Evolutionary conservation across 1,139 yeast genomes (phyloP).

Genomic region (Hemisphaericaspora lyxosophila): DNA sequence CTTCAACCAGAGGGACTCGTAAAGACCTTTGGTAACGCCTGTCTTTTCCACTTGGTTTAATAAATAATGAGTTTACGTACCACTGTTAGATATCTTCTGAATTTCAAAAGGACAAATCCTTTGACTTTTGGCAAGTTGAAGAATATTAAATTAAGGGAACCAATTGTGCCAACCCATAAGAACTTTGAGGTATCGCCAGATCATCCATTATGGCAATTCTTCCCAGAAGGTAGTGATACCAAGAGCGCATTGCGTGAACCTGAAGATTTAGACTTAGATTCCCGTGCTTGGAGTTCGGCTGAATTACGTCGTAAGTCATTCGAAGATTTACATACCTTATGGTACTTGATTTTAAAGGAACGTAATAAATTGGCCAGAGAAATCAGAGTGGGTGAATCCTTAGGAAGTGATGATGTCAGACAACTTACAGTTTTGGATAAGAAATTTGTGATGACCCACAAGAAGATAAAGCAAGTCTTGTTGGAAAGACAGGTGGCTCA

Average conservation of each 20-base stretch:
- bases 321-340: constrained; percentile 85
- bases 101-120: constrained; percentile 25
- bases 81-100: neutral
- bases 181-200: constrained; percentile 75
- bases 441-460: constrained; percentile 40
- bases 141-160: constrained; percentile 61
- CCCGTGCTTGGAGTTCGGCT: constrained; percentile 84
- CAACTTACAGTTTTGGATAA: constrained; percentile 33
- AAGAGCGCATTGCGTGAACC: constrained; percentile 58
- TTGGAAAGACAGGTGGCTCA: constrained; percentile 81
- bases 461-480: constrained; percentile 77
- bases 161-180: constrained; percentile 77
- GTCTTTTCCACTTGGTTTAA: neutral
- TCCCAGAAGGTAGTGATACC: constrained; percentile 50
- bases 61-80: constrained; percentile 3
- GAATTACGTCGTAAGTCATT: constrained; percentile 90
- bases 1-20: too few species aligned
- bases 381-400: constrained; percentile 43
- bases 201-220: constrained; percentile 96
- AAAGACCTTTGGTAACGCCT: too few species aligned
- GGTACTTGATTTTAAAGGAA: constrained; percentile 86
- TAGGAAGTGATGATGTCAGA: constrained; percentile 27
- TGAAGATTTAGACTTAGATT: constrained; percentile 51
- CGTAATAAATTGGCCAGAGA: constrained; percentile 81
- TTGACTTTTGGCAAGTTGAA: constrained; percentile 23